Base-by-base conservation (phyloP, 768 basidiomycete species). In the Harrya chromipes region DNA sequence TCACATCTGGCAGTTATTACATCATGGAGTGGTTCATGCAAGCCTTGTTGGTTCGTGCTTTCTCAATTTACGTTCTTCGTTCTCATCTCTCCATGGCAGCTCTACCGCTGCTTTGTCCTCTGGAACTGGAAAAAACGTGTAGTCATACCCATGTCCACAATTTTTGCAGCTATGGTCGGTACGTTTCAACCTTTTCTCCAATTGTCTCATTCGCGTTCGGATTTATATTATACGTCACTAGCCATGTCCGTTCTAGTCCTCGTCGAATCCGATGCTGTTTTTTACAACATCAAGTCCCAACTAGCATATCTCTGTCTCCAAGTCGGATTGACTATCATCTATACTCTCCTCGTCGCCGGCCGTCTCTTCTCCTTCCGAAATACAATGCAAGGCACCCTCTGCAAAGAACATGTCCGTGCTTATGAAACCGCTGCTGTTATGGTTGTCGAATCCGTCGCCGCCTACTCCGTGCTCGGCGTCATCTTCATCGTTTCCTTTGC, bases 361-460 rank as follows among this genome's bases (percentile, higher is more conserved):
- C 70, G 69, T 12, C 58, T 74, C 4, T 49, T 63, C 8, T 8
- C 44, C 16, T 23, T 58, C 24, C 64, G 67, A 19, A 35, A 12
- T 4, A 53, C 49, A 16, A 54, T 63, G 33, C 26, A n/a, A 35
- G 19, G 40, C 8, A 29, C 43, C n/a, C 44, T 64, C 3, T 67
- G 53, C 26, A 47, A 20, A 4, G 49, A 54, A 35, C 50, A 60
- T 24, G 6, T 55, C 21, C 49, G 49, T 17, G 40, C 50, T 10
- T 73, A 73, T 46, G 55, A 63, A 16, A 54, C 46, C 6, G 60
- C 70, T 0, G 46, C 55, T 1, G 49, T 61, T 19, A 71, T 74
- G 64, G 43, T 72, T n/a, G 50, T 74, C 50, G 72, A 75, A 45
- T 70, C 67, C 12, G 69, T 71, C 2, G 52, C 64, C 0, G 35